phyloP scores from a whole-genome alignment of 148 eudicot genomes.

The Vaccinium myrtillus region DNA sequence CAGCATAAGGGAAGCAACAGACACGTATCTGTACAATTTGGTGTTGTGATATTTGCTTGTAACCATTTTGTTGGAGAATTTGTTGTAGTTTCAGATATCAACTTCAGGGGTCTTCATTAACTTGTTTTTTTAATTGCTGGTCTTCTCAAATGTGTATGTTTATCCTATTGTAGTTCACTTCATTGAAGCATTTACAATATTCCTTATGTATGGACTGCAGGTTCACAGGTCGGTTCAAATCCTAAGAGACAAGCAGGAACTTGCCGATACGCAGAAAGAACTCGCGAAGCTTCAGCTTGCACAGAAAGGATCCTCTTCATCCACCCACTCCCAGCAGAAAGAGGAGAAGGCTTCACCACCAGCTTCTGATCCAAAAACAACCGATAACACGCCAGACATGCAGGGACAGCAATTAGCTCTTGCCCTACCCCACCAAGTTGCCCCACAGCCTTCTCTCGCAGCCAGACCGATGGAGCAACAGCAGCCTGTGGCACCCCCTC shows the following conservation, averaged over 20 bases:
- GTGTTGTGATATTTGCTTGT: neutral
- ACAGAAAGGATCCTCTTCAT: constrained; percentile 69
- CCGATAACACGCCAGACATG: constrained; percentile 53
- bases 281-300: constrained; percentile 91
- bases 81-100: constrained; percentile 4
- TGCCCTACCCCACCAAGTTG: constrained; percentile 61
- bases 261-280: constrained; percentile 93
- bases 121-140: neutral
- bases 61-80: neutral
- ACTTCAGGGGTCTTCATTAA: neutral
- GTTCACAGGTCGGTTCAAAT: constrained; percentile 96
- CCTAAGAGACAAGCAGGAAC: constrained; percentile 94
- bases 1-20: neutral
- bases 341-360: constrained; percentile 60
- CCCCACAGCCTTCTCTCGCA: constrained; percentile 48
- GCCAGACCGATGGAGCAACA: constrained; percentile 39
- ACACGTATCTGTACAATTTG: neutral
- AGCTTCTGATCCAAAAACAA: constrained; percentile 46
- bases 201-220: constrained; percentile 31
- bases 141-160: neutral
- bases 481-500: constrained; percentile 43
- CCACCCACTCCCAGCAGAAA: constrained; percentile 33
- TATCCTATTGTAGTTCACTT: neutral
- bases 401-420: constrained; percentile 79
- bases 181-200: constrained; percentile 3